These are phyloP conservation scores for Golubevia sp. DNA, from an alignment of 1,284 basidiomycete species.

Conservation along the genomic window DNA sequence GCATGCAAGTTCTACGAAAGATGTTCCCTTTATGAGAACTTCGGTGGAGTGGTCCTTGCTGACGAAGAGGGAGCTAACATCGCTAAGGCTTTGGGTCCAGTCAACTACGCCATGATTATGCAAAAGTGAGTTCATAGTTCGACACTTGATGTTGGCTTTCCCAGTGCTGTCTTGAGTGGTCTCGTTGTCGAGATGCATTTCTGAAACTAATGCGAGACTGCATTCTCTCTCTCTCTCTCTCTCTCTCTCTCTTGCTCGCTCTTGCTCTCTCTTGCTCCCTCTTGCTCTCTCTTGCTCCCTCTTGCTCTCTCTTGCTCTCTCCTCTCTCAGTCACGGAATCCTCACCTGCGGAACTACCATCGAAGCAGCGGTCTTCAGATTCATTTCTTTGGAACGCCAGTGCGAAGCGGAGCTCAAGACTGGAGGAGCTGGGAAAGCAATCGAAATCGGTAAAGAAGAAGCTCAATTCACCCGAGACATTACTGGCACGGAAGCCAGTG, in stretches of 20 bases:
- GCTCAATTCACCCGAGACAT: slow-evolving; percentile 39
- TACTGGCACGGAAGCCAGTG: slow-evolving; percentile 33
- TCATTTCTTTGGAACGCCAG: slow-evolving; percentile 29
- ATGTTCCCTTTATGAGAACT: slow-evolving; percentile 36
- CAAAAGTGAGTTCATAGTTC: too few relatives aligned
- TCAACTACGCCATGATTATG: slow-evolving; percentile 58
- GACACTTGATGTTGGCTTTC: too few relatives aligned
- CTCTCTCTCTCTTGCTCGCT: too few relatives aligned
- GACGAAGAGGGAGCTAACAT: slow-evolving; percentile 62
- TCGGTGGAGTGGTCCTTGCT: slow-evolving; percentile 63
- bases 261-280: too few relatives aligned
- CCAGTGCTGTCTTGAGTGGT: too few relatives aligned
- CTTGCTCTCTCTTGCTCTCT: neutral
- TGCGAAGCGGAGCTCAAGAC: slow-evolving; percentile 49
- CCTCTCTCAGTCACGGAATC: slow-evolving; percentile 39
- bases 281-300: too few relatives aligned
- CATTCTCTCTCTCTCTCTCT: too few relatives aligned
- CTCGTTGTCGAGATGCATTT: too few relatives aligned
- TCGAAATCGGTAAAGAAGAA: slow-evolving; percentile 41
- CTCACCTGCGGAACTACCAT: slow-evolving; percentile 46
- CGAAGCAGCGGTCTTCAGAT: slow-evolving; percentile 42
- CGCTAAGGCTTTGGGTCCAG: slow-evolving; percentile 59
- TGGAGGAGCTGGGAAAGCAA: slow-evolving; percentile 37
- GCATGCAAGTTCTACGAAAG: slow-evolving; percentile 54
- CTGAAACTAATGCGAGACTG: too few relatives aligned